Percentiles rank a stretch among this genome's conserved stretches.
These are phyloP conservation scores for Aspergillus wentii DNA, from an alignment of 495 filamentous ascomycete species.

Conservation along the genomic window DNA sequence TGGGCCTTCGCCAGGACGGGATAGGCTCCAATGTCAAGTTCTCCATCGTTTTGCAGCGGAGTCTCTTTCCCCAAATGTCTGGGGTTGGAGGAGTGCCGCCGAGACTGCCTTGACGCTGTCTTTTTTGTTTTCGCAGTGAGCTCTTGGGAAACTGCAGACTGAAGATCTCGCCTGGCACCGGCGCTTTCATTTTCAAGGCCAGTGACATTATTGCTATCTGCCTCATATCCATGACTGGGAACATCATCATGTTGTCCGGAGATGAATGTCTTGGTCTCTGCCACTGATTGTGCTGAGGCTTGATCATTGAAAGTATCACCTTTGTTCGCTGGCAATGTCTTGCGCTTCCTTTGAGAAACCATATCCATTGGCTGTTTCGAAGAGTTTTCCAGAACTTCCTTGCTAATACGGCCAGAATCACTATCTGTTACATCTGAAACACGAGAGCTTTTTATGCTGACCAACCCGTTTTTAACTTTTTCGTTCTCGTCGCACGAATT, in stretches of 20 bases:
- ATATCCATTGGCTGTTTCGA: constrained; percentile 11
- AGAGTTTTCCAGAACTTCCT: neutral
- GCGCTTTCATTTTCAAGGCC: constrained; percentile 1
- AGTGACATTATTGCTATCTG: neutral
- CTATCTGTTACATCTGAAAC: constrained; percentile 7
- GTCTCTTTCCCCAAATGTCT: constrained; percentile 8
- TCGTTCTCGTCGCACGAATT: constrained; percentile 16
- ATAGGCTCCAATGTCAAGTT: too few relatives aligned
- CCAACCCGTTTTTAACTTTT: neutral
- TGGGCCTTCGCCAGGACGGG: too few relatives aligned
- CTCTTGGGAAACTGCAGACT: too few relatives aligned
- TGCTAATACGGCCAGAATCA: constrained; percentile 2
- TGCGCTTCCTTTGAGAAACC: constrained; percentile 27
- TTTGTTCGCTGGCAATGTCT: constrained; percentile 20
- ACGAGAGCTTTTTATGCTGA: constrained; percentile 1
- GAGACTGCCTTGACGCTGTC: constrained; percentile 18
- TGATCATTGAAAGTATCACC: constrained; percentile 2
- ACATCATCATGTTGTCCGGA: too few relatives aligned
- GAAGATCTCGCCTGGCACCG: too few relatives aligned
- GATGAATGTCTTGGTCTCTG: too few relatives aligned
- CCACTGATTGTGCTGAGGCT: neutral
- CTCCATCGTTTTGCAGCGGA: constrained; percentile 4
- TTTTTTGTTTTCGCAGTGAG: constrained; percentile 6
- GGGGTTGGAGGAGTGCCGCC: constrained; percentile 37
- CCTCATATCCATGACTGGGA: neutral